Percentiles rank a stretch among this genome's conserved stretches.
Conservation (phyloP, 2,329 filamentous ascomycete species). For the Fusarium chaquense region DNA sequence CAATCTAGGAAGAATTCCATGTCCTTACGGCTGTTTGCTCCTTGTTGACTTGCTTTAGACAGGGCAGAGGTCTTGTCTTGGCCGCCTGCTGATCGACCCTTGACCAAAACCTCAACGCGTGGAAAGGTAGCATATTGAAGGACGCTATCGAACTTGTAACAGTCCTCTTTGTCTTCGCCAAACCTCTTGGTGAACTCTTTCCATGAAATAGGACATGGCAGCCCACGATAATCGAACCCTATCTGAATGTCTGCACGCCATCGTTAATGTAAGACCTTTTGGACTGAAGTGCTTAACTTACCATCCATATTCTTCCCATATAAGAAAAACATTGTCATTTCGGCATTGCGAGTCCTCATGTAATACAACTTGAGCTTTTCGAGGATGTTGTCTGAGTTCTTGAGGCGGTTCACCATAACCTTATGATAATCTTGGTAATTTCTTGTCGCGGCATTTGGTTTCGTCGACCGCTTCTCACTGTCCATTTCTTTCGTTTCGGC, state of each 20-base stretch:
- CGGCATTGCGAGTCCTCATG: too few relatives aligned
- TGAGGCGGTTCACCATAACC: background rate
- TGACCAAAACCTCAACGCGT: background rate
- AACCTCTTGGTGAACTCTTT: background rate
- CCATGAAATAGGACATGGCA: background rate
- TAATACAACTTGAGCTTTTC: too few relatives aligned
- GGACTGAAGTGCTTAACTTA: background rate
- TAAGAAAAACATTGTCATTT: background rate
- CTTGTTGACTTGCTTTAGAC: background rate
- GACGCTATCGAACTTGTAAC: background rate
- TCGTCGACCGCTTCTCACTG: background rate
- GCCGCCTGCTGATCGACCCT: background rate
- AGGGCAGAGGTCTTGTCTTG: background rate
- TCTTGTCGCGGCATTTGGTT: background rate
- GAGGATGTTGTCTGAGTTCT: too few relatives aligned
- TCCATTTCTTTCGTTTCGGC: background rate
- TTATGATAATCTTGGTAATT: background rate
- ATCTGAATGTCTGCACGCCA: background rate
- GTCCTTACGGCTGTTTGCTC: background rate
- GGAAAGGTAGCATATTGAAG: conserved; percentile 4
- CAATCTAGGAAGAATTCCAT: conserved; percentile 3
- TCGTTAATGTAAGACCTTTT: too few relatives aligned
- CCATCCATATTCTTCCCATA: conserved; percentile 7
- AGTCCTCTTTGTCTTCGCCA: background rate
- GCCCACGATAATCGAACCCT: background rate